phyloP scores from a whole-genome alignment of 371 early-diverging fungal genomes.

The Mortierella sp. region DNA sequence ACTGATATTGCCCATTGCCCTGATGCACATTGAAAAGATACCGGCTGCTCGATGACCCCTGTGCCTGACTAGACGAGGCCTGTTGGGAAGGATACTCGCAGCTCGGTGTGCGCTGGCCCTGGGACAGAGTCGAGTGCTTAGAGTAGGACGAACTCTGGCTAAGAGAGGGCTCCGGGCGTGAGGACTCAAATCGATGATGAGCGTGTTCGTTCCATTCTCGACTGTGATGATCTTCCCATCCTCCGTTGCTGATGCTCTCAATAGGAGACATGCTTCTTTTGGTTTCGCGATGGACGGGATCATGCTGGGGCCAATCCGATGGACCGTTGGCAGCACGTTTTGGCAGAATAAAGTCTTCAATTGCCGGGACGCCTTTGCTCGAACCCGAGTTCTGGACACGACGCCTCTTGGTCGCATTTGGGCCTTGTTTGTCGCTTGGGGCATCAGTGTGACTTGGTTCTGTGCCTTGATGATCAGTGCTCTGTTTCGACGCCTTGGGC shows the following conservation, averaged over 20 bases:
- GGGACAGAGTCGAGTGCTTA: slow-evolving; percentile 2
- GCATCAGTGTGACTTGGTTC: slow-evolving; percentile 13
- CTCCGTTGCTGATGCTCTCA: slow-evolving; percentile 27
- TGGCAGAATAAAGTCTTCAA: slow-evolving; percentile 46
- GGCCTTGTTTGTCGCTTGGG: slow-evolving; percentile 15
- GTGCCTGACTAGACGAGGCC: background rate
- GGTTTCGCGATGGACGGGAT: background rate
- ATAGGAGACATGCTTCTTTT: slow-evolving; percentile 38
- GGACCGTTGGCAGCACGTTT: slow-evolving; percentile 44
- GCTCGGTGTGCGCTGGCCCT: slow-evolving; percentile 7
- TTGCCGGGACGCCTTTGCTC: slow-evolving; percentile 28
- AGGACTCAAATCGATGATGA: slow-evolving; percentile 11
- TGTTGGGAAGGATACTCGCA: slow-evolving; percentile 12
- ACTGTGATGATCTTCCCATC: slow-evolving; percentile 10
- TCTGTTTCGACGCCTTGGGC: background rate
- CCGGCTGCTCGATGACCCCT: background rate
- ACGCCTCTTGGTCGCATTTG: slow-evolving; percentile 25
- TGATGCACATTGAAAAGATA: slow-evolving; percentile 1
- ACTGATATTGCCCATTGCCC: slow-evolving; percentile 30
- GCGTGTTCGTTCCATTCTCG: slow-evolving; percentile 2
- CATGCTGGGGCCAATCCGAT: slow-evolving; percentile 31
- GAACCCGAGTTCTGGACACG: slow-evolving; percentile 18
- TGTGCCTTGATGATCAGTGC: slow-evolving; percentile 12
- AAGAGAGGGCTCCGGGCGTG: slow-evolving; percentile 4
- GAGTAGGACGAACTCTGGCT: slow-evolving; percentile 4